Evolutionary conservation across 192 early-diverging fungal species (phyloP).

Genomic region (Linnemannia schmuckeri): DNA sequence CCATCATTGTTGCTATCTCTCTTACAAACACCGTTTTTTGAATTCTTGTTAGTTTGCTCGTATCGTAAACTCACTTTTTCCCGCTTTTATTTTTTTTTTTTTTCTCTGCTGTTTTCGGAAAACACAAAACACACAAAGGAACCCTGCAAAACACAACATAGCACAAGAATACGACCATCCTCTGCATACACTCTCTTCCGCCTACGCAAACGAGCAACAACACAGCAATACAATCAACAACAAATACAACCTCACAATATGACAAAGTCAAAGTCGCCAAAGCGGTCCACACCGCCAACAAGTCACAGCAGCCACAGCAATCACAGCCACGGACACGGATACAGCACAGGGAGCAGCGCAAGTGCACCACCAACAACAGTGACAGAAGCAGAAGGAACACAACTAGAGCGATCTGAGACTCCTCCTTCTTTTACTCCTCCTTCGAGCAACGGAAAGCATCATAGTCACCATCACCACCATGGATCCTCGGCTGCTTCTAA

Average conservation of each 20-base stretch:
- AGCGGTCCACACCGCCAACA: conserved; percentile 38
- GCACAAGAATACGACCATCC: not conserved
- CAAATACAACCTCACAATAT: not conserved
- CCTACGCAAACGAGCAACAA: not conserved
- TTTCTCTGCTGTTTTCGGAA: not conserved
- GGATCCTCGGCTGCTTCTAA: conserved; percentile 29
- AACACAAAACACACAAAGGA: not conserved
- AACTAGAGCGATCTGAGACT: not conserved
- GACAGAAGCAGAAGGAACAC: not conserved
- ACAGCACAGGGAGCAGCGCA: not conserved
- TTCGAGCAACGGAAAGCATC: conserved; percentile 14
- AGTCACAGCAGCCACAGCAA: conserved; percentile 14
- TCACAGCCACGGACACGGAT: not conserved
- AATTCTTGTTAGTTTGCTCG: not conserved
- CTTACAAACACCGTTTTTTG: too few relatives aligned
- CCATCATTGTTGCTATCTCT: too few relatives aligned
- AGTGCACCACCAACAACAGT: not conserved
- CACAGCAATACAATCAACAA: not conserved
- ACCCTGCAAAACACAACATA: not conserved
- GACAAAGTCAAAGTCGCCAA: conserved; percentile 45
- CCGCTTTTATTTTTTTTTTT: conserved; percentile 9
- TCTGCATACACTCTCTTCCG: not conserved
- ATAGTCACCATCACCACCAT: not conserved
- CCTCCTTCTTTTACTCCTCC: not conserved
- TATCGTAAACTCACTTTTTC: not conserved